Conservation (phyloP, 768 basidiomycete species). For the Dioszegia crocea region DNA sequence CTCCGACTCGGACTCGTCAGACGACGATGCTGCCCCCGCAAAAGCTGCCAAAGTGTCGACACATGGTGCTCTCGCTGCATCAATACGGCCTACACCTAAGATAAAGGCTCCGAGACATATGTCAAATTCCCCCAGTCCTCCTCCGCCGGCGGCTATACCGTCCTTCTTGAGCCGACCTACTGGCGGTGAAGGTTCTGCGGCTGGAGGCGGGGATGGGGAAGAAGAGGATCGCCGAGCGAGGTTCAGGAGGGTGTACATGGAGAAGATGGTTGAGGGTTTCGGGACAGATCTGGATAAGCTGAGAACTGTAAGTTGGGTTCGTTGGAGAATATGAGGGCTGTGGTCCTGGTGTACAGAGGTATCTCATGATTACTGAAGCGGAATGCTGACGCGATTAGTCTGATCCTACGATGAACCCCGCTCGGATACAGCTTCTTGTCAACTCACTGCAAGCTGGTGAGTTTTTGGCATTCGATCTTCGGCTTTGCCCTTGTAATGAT, state of each 20-base stretch:
- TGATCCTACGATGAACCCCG: slow-evolving; percentile 14
- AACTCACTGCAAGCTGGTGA: slow-evolving; percentile 24
- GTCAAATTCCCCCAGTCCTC: slow-evolving; percentile 31
- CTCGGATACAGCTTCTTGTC: slow-evolving; percentile 17
- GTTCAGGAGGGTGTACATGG: slow-evolving; percentile 44
- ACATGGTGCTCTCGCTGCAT: slow-evolving; percentile 4
- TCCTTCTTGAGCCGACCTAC: slow-evolving; percentile 27
- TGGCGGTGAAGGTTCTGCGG: slow-evolving; percentile 2
- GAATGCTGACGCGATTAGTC: slow-evolving; percentile 7
- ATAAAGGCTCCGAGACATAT: slow-evolving; percentile 12
- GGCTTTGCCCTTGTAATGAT: not conserved
- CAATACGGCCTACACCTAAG: slow-evolving; percentile 7
- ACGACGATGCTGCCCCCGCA: slow-evolving; percentile 4
- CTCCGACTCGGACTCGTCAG: slow-evolving; percentile 33
- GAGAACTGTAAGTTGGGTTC: slow-evolving; percentile 26
- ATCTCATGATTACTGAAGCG: too few relatives aligned
- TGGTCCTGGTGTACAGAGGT: too few relatives aligned
- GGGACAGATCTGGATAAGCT: slow-evolving; percentile 41
- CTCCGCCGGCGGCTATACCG: slow-evolving; percentile 28
- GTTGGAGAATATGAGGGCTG: not conserved
- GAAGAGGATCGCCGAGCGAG: slow-evolving; percentile 29
- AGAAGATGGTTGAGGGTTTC: slow-evolving; percentile 41
- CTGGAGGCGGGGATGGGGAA: slow-evolving; percentile 11
- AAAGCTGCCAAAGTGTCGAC: slow-evolving; percentile 2
- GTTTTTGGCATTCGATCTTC: not conserved